These are phyloP conservation scores for Cenococcum geophilum DNA, from an alignment of 495 filamentous ascomycete species.

Conservation along the genomic window DNA sequence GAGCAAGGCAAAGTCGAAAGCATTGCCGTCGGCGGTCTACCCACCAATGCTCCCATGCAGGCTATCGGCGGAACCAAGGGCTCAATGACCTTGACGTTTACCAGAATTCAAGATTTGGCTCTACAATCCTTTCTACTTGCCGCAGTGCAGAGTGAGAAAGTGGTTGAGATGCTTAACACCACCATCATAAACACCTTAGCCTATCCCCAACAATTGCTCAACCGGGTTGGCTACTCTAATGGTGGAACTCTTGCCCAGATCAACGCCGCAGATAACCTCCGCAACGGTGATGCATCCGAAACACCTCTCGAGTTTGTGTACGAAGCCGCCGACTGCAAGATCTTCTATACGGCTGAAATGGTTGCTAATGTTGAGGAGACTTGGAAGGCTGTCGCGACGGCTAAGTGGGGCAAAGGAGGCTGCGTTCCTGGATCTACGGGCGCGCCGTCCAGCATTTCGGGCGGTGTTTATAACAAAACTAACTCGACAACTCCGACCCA, in stretches of 20 bases:
- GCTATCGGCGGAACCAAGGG: conserved; percentile 27
- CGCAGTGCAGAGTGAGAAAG: conserved; percentile 9
- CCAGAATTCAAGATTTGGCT: conserved; percentile 12
- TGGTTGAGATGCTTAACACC: conserved; percentile 17
- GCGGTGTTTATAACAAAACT: not conserved
- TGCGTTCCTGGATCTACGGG: conserved; percentile 23
- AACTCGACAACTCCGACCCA: not conserved
- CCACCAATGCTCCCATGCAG: conserved; percentile 26
- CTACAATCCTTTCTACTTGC: not conserved
- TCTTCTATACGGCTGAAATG: conserved; percentile 28
- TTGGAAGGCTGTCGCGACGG: conserved; percentile 28
- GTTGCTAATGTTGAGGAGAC: conserved; percentile 12
- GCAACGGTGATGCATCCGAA: conserved; percentile 14
- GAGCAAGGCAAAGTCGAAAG: conserved; percentile 24
- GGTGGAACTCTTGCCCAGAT: conserved; percentile 8
- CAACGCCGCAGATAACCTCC: conserved; percentile 28
- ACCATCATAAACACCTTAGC: conserved; percentile 21
- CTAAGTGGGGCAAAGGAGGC: conserved; percentile 27
- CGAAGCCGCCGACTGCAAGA: conserved; percentile 30
- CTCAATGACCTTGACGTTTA: conserved; percentile 19
- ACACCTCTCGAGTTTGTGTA: conserved; percentile 29
- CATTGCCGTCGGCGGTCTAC: conserved; percentile 26
- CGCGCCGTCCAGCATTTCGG: not conserved
- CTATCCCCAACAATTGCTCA: conserved; percentile 15
- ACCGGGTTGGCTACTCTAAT: conserved; percentile 13